Percentiles rank a stretch among this genome's conserved stretches.
These are phyloP conservation scores for Yarrowia sp. DNA, from an alignment of 805 yeast species.

Conservation along the genomic window DNA sequence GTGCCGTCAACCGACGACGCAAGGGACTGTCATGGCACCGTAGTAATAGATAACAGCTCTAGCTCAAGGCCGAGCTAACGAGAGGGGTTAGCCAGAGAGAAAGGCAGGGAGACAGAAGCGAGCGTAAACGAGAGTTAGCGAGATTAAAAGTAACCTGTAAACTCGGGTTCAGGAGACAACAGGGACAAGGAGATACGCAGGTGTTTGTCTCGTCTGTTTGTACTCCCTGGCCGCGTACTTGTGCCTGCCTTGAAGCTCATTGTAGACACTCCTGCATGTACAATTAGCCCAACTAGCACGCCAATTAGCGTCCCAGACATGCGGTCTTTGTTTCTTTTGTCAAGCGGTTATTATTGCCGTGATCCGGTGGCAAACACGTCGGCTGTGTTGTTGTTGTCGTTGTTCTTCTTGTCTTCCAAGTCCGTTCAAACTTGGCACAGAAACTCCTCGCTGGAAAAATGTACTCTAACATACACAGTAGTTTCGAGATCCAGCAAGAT, in stretches of 20 bases:
- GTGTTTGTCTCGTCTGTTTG: neutral
- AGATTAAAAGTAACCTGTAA: neutral
- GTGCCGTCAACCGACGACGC: slow-evolving; percentile 17
- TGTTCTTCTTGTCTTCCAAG: too few relatives aligned
- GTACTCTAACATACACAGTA: too few relatives aligned
- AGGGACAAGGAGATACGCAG: neutral
- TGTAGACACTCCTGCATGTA: slow-evolving; percentile 5
- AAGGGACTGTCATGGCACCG: slow-evolving; percentile 14
- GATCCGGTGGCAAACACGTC: neutral
- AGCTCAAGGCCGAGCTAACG: neutral
- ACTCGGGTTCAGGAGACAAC: neutral
- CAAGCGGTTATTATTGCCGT: neutral
- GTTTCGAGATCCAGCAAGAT: neutral
- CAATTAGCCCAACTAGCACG: neutral
- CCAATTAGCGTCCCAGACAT: neutral
- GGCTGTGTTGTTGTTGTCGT: neutral
- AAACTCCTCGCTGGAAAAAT: too few relatives aligned
- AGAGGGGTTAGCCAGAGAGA: slow-evolving; percentile 8
- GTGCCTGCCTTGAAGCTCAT: neutral
- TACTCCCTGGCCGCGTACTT: neutral
- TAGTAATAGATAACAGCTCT: slow-evolving; percentile 7
- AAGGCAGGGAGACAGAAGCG: neutral
- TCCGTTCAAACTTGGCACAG: too few relatives aligned
- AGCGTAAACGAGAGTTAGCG: neutral
- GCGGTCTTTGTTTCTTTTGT: neutral